These are phyloP conservation scores for Darksidea phi DNA, from an alignment of 495 filamentous ascomycete species.

Conservation along the genomic window DNA sequence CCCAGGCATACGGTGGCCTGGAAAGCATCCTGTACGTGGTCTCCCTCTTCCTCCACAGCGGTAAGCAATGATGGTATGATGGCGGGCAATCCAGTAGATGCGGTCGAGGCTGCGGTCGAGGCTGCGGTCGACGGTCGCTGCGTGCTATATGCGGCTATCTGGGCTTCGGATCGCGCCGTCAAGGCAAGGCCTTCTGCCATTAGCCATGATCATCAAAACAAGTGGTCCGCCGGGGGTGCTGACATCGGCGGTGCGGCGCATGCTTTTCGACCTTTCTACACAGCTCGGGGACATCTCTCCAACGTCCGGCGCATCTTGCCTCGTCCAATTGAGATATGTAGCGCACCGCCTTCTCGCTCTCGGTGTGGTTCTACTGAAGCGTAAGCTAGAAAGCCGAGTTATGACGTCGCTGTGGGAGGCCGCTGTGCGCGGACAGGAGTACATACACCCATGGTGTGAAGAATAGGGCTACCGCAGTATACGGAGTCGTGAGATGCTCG, in stretches of 20 bases:
- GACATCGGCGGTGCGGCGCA: conserved; percentile 83
- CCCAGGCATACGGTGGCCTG: conserved; percentile 78
- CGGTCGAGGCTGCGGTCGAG: conserved; percentile 44
- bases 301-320: conserved; percentile 82
- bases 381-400: conserved; percentile 9
- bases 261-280: conserved; percentile 91
- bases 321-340: conserved; percentile 80
- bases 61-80: conserved; percentile 59
- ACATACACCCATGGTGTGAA: conserved; percentile 33
- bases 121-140: conserved; percentile 45
- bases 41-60: conserved; percentile 62
- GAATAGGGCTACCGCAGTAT: conserved; percentile 26
- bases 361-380: conserved; percentile 16
- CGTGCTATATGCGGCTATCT: conserved; percentile 54
- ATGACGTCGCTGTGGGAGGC: conserved; percentile 32
- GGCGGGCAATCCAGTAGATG: conserved; percentile 56
- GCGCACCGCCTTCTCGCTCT: conserved; percentile 68
- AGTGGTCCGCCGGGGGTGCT: conserved; percentile 34
- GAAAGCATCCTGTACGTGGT: conserved; percentile 65
- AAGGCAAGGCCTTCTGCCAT: conserved; percentile 64
- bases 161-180: conserved; percentile 69
- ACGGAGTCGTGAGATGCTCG: not conserved
- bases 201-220: conserved; percentile 1
- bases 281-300: conserved; percentile 86
- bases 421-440: not conserved